Evolutionary conservation across 1,139 yeast genomes (phyloP), one percentile per base, ranked within the genome.

Genomic region (Blastobotrys arbuscula): DNA sequence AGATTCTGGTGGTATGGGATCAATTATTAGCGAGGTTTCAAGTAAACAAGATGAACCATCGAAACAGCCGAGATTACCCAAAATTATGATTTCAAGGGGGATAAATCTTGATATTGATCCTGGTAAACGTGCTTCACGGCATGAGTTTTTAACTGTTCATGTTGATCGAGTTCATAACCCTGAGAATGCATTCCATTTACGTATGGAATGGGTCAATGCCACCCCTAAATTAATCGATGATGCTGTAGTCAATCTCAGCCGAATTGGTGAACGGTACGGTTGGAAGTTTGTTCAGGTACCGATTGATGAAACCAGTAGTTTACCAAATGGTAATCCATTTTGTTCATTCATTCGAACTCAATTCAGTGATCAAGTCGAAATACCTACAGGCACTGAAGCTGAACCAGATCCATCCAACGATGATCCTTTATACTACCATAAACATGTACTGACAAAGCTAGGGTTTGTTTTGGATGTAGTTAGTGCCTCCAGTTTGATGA

Each of bases 161-260:
- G 86, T 87, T 60, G 98, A 94, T 63, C 76, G 82, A 48, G 92
- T 89, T 2, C 97, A 89, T 62, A 92, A 90, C 62, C 97, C 97
- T 0, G 95, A 88, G 54, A 95, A 90, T 61, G 90, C 97, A 61
- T 94, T 82, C 69, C 98, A 90, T 60, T 76, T 94, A 34, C 73
- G 96, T 47, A 68, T 92, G 26, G 97, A 92, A 65, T 94, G 99
- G 98, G 70, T 92, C 35, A 87, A 86, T 52, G 82, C 96, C 0
- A 88, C 97, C 0, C 85, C 95, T 0, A 85, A 84, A 60, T 75
- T 92, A 44, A 82, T 94, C 50, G 98, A 94, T 57, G 97, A 92
- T 58, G 74, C 88, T n/a, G 76, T 94, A 28, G 82, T 76, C 38
- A 78, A 79, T 46, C 84, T 97, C 85, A 78, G 89, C 0, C 75